Percentiles rank a stretch among this genome's conserved stretches.
Evolutionary conservation across 306 rosid genomes (phyloP).

Genomic region (Spatholobus suberectus): DNA sequence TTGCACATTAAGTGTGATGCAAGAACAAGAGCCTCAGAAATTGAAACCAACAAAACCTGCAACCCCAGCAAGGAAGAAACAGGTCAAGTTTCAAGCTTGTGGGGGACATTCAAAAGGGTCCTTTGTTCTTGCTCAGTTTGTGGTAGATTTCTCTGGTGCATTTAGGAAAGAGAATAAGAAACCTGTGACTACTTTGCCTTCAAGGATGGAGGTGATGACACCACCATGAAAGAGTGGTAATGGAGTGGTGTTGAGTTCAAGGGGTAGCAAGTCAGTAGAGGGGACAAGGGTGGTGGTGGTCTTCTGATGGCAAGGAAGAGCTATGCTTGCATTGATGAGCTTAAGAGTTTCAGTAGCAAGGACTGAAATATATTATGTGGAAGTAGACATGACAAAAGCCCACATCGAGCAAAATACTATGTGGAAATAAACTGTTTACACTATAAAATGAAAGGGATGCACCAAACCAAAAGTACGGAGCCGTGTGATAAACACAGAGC

Average conservation of each 20-base stretch:
- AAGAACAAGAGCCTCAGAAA: conserved; percentile 38
- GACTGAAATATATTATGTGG: too few relatives aligned
- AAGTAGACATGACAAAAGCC: conserved; percentile 25
- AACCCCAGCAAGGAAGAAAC: conserved; percentile 65
- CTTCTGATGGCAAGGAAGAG: conserved; percentile 68
- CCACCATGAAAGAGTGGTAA: conserved; percentile 53
- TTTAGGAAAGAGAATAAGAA: conserved; percentile 81
- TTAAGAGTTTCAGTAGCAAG: too few relatives aligned
- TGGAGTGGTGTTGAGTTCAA: conserved; percentile 51
- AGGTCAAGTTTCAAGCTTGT: conserved; percentile 60
- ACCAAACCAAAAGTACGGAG: conserved; percentile 7
- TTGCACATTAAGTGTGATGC: conserved; percentile 42
- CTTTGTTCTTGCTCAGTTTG: conserved; percentile 86
- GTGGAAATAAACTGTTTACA: too few relatives aligned
- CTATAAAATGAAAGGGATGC: too few relatives aligned
- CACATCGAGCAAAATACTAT: neutral
- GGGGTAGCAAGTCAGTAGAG: conserved; percentile 82
- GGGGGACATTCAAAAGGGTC: conserved; percentile 42
- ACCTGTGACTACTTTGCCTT: conserved; percentile 50
- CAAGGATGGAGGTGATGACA: conserved; percentile 65
- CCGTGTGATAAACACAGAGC: conserved; percentile 39
- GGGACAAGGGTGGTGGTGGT: conserved; percentile 52
- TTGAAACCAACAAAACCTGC: neutral
- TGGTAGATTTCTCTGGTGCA: conserved; percentile 76
- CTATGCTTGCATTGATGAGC: conserved; percentile 75